Conservation (phyloP, 2,329 filamentous ascomycete species). For the Hypoxylon sp. region DNA sequence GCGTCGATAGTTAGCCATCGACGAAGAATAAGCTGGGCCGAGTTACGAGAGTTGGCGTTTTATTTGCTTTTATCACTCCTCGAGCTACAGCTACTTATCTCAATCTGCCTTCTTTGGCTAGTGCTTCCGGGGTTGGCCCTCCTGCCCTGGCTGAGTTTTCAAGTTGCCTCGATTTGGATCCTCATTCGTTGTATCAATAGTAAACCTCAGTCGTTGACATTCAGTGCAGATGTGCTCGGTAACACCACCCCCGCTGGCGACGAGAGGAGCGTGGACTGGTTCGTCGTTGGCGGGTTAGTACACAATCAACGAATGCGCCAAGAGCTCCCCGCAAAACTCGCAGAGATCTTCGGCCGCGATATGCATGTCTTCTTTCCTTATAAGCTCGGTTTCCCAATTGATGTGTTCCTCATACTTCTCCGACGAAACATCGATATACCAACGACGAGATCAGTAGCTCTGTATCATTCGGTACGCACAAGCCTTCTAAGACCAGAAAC, state of each 20-base stretch:
- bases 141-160: slow-evolving; percentile 40
- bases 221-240: slow-evolving; percentile 6
- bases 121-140: slow-evolving; percentile 42
- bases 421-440: slow-evolving; percentile 54
- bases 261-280: slow-evolving; percentile 36
- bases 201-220: slow-evolving; percentile 23
- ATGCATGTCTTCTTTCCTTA: slow-evolving; percentile 66
- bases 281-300: slow-evolving; percentile 40
- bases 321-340: slow-evolving; percentile 55
- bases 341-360: slow-evolving; percentile 56
- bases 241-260: slow-evolving; percentile 13
- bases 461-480: slow-evolving; percentile 57
- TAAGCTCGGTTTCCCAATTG: slow-evolving; percentile 68
- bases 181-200: slow-evolving; percentile 41
- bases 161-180: slow-evolving; percentile 36
- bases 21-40: slow-evolving; percentile 26
- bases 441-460: slow-evolving; percentile 49
- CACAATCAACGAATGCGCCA: slow-evolving; percentile 47
- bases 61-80: slow-evolving; percentile 44
- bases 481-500: slow-evolving; percentile 55
- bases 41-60: slow-evolving; percentile 23
- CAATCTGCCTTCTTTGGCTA: slow-evolving; percentile 39
- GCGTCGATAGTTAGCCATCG: slow-evolving; percentile 17
- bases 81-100: slow-evolving; percentile 42
- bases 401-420: slow-evolving; percentile 60